Conservation (phyloP, 108 stramenopile genomes). For the Nitzschia sp. region DNA sequence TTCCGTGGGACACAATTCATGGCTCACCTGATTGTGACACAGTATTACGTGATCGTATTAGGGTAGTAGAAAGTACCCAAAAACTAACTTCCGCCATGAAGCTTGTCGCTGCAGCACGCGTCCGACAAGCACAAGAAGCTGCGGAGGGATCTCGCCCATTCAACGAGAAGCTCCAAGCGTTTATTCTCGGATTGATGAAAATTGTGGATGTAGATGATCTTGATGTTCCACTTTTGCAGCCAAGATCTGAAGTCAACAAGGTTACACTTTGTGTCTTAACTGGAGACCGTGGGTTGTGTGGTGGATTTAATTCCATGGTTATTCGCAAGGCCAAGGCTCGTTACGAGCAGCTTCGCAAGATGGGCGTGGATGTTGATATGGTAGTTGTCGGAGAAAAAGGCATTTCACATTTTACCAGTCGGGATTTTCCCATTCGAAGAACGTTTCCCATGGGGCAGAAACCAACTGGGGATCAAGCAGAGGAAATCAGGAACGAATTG, state of each 20-base stretch:
- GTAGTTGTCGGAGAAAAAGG: slow-evolving; percentile 93
- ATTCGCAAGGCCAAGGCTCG: slow-evolving; percentile 94
- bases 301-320: slow-evolving; percentile 95
- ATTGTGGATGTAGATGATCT: slow-evolving; percentile 82
- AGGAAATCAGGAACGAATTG: slow-evolving; percentile 88
- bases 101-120: slow-evolving; percentile 97
- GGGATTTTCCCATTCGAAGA: slow-evolving; percentile 75
- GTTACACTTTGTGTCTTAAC: slow-evolving; percentile 88
- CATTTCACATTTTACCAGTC: slow-evolving; percentile 81
- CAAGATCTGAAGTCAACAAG: slow-evolving; percentile 91
- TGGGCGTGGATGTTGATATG: slow-evolving; percentile 85
- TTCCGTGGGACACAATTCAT: neutral
- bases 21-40: neutral
- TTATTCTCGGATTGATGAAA: slow-evolving; percentile 87
- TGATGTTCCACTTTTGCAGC: slow-evolving; percentile 92
- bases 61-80: slow-evolving; percentile 82
- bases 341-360: slow-evolving; percentile 72
- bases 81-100: slow-evolving; percentile 98
- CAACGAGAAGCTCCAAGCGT: slow-evolving; percentile 93
- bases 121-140: slow-evolving; percentile 96
- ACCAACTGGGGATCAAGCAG: slow-evolving; percentile 86
- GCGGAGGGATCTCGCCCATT: slow-evolving; percentile 94
- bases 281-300: slow-evolving; percentile 95
- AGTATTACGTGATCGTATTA: slow-evolving; percentile 92
- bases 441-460: slow-evolving; percentile 88